Evolutionary conservation across 768 basidiomycete species (phyloP), one percentile per base, ranked within the genome.

Genomic region (Podaxis sp.): DNA sequence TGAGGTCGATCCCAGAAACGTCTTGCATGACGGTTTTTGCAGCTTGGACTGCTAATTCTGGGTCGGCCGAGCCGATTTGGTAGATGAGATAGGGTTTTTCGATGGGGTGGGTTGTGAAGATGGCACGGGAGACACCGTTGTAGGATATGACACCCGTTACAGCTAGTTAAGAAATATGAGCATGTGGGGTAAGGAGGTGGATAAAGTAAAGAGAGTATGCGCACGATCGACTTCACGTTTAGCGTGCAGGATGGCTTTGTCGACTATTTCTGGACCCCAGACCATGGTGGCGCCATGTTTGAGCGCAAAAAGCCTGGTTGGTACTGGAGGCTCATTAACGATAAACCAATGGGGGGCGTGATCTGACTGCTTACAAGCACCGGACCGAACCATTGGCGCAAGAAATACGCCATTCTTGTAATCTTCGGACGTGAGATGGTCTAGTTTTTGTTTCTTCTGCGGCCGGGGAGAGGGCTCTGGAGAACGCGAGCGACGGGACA

Each of bases 331-430:
- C 24, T 37, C 20, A 52, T 61, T 7, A 61, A n/a, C 24, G 22
- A 36, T 55, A 56, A 17, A 38, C 24, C 38, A 71, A 68, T 36
- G 15, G 69, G 67, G 60, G 66, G 55, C 48, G 58, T 20, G 64
- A 67, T 55, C 49, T 59, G 64, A 67, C 33, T 46, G 84, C 90
- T 70, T 75, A 95, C 93, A 75, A 66, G 90, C 89, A 64, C 95
- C 93, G 62, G 93, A 96, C 71, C 95, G 85, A 57, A 99, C 97
- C 97, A 99, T 99, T 1, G 97, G 97, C 2, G 97, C 96, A n/a
- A 99, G 84, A 70, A 97, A 90, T 33, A 98, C 79, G 10, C 95
- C 96, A 76, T 93, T 83, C 66, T 88, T 89, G 78, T 95, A 99
- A 66, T 93, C 87, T 30, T 88, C 86, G 1, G 80, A 71, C 0